phyloP scores from a whole-genome alignment of 257 asterid species.

The Coffea canephora region DNA sequence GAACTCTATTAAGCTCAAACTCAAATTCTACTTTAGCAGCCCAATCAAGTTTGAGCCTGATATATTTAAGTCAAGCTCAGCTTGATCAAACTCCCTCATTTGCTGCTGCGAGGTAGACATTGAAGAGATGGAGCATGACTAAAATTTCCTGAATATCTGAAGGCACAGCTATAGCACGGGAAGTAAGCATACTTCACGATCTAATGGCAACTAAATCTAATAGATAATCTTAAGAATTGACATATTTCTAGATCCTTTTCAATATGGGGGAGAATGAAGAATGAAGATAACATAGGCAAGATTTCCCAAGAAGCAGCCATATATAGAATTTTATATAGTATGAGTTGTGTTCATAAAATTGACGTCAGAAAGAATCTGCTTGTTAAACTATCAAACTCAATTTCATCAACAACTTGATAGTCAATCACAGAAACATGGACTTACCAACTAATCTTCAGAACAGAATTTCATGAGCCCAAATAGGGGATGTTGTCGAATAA shows the following conservation, averaged over 20 bases:
- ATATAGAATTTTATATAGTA: too few species aligned
- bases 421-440: background rate
- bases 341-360: background rate
- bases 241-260: background rate
- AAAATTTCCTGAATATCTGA: background rate
- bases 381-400: background rate
- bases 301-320: background rate
- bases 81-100: too few species aligned
- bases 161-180: background rate
- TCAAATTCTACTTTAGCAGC: too few species aligned
- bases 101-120: too few species aligned
- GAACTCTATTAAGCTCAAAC: too few species aligned
- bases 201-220: background rate
- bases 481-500: background rate
- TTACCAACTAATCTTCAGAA: background rate
- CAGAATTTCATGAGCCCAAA: background rate
- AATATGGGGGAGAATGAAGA: background rate
- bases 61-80: too few species aligned
- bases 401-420: background rate
- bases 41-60: too few species aligned
- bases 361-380: too few species aligned
- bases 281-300: too few species aligned
- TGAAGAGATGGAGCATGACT: too few species aligned
- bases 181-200: background rate
- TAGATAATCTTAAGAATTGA: background rate